Percentiles rank a stretch among this genome's conserved stretches.
Conservation (phyloP, 2,329 filamentous ascomycete genomes). For the Colletotrichum limetticola region DNA sequence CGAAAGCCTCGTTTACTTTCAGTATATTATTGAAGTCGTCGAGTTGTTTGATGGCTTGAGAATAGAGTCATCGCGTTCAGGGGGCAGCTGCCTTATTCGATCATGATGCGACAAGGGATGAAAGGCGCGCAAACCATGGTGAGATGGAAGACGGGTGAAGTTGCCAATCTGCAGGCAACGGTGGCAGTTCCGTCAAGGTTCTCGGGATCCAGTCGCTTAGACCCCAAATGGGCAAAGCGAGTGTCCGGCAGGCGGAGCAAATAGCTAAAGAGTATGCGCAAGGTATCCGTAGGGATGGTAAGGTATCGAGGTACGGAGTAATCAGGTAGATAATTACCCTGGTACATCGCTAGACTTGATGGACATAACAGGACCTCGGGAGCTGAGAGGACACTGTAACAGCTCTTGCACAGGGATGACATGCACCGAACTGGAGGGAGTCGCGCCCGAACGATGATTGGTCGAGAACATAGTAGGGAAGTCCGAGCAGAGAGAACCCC, state of each 20-base stretch:
- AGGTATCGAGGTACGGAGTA: background rate
- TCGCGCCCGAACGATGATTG: slow-evolving; percentile 16
- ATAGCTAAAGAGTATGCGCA: background rate
- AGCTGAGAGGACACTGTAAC: slow-evolving; percentile 30
- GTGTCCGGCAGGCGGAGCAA: slow-evolving; percentile 5
- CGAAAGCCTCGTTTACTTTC: background rate
- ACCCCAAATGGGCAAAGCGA: slow-evolving; percentile 21
- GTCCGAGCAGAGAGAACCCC: slow-evolving; percentile 1
- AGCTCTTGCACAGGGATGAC: slow-evolving; percentile 24
- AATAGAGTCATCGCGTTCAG: background rate
- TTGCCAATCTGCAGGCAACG: slow-evolving; percentile 9
- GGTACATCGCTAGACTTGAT: slow-evolving; percentile 2
- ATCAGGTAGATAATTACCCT: background rate
- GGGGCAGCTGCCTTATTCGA: slow-evolving; percentile 4
- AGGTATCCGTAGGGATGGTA: background rate
- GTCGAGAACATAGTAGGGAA: background rate
- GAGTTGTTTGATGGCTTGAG: background rate
- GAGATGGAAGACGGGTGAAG: background rate
- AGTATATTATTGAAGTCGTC: background rate
- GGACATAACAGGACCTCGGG: slow-evolving; percentile 1
- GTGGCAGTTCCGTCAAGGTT: slow-evolving; percentile 14
- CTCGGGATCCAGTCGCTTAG: slow-evolving; percentile 5
- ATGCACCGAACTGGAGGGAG: background rate
- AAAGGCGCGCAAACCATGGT: background rate
- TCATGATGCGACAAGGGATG: slow-evolving; percentile 14